Conservation (phyloP, 129 eudicot species). For the Helianthus annuus region DNA sequence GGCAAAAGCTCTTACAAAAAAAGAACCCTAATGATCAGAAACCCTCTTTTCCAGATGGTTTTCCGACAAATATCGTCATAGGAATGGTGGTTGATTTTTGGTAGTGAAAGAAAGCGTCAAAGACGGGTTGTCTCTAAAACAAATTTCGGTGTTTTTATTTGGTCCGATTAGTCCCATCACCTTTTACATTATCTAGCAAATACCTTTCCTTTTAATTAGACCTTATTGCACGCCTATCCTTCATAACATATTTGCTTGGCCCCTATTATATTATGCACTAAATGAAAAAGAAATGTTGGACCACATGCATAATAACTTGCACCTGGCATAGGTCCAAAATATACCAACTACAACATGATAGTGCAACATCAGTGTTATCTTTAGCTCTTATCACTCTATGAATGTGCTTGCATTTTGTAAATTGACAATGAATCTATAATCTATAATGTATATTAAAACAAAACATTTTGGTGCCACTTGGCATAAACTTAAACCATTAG, state of each 20-base stretch:
- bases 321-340: constrained; percentile 5
- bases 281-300: constrained; percentile 12
- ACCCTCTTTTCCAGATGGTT: no score
- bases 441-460: no score
- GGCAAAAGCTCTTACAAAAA: no score
- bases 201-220: constrained; percentile 27
- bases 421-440: constrained; percentile 21
- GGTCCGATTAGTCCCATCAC: neutral
- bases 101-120: no score
- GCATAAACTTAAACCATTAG: no score
- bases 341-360: constrained; percentile 17
- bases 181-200: constrained; percentile 28
- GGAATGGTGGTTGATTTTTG: no score
- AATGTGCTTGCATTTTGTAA: constrained; percentile 9
- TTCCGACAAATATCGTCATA: no score
- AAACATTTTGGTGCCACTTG: no score
- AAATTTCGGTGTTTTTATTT: no score
- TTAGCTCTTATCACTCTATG: neutral
- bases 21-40: no score
- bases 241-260: constrained; percentile 12
- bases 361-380: constrained; percentile 7
- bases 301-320: constrained; percentile 31
- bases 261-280: constrained; percentile 8
- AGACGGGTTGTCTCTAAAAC: no score
- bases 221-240: constrained; percentile 19